These are phyloP conservation scores for Rhizopus stolonifer DNA, from an alignment of 371 early-diverging fungal species.

Conservation along the genomic window DNA sequence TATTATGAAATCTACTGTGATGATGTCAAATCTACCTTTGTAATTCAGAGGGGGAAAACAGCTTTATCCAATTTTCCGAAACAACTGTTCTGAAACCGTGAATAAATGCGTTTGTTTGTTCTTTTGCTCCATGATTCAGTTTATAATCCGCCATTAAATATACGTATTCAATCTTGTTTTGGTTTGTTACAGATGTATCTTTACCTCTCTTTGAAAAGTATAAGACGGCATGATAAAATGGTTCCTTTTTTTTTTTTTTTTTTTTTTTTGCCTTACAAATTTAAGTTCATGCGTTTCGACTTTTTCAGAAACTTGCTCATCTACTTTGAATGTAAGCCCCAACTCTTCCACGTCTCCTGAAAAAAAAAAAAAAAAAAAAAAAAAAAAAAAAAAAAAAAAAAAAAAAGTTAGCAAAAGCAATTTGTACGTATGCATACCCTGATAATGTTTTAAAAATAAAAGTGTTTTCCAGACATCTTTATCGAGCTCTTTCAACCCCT, in stretches of 20 bases:
- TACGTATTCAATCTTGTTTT: slow-evolving; percentile 77
- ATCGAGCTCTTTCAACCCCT: slow-evolving; percentile 83
- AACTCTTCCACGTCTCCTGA: slow-evolving; percentile 52
- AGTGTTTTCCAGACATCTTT: slow-evolving; percentile 78
- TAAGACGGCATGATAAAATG: slow-evolving; percentile 1
- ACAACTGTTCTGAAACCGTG: slow-evolving; percentile 71
- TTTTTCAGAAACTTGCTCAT: slow-evolving; percentile 58
- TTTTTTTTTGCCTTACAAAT: slow-evolving; percentile 29
- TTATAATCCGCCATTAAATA: slow-evolving; percentile 81
- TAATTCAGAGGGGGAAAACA: slow-evolving; percentile 80
- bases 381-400: not conserved
- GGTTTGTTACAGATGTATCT: slow-evolving; percentile 69
- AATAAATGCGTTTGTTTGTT: slow-evolving; percentile 81
- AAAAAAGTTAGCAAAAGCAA: slow-evolving; percentile 34
- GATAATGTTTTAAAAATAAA: slow-evolving; percentile 77
- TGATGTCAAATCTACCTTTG: slow-evolving; percentile 45
- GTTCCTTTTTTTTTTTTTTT: not conserved
- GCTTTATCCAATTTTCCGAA: slow-evolving; percentile 62
- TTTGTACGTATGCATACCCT: slow-evolving; percentile 31
- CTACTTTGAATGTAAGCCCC: slow-evolving; percentile 67
- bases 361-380: not conserved
- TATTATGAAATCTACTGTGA: not conserved
- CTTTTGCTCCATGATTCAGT: slow-evolving; percentile 71
- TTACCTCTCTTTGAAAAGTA: slow-evolving; percentile 60
- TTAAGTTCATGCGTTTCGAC: slow-evolving; percentile 48